Evolutionary conservation across 768 basidiomycete genomes (phyloP).

Genomic region (Chalciporus chontae): DNA sequence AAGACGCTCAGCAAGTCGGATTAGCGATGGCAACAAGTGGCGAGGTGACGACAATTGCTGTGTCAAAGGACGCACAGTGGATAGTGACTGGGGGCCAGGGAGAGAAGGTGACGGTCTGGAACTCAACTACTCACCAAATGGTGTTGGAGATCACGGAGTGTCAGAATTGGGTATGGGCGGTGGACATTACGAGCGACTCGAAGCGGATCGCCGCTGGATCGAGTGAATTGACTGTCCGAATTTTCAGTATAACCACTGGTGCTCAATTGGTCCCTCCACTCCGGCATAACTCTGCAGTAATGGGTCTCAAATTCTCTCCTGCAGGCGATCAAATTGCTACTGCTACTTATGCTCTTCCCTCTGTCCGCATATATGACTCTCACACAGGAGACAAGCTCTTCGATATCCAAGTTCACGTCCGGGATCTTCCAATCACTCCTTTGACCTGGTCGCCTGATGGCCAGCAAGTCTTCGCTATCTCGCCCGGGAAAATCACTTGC

Average conservation of each 20-base stretch:
- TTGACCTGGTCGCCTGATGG: too few species aligned
- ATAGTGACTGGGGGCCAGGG: not conserved
- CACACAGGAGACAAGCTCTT: not conserved
- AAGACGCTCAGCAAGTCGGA: not conserved
- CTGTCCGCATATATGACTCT: constrained; percentile 5
- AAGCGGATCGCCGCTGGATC: constrained; percentile 5
- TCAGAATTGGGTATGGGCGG: not conserved
- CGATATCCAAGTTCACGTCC: too few species aligned
- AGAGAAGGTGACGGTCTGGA: not conserved
- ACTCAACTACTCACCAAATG: constrained; percentile 2
- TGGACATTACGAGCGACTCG: constrained; percentile 10
- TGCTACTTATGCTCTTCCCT: not conserved
- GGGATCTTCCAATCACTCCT: too few species aligned
- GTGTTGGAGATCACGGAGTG: not conserved
- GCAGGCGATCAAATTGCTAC: not conserved
- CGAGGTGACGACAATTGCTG: not conserved
- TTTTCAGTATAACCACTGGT: constrained; percentile 7
- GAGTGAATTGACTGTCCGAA: constrained; percentile 2
- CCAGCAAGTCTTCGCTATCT: too few species aligned
- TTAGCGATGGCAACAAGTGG: not conserved
- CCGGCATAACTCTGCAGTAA: not conserved
- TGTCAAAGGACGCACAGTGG: constrained; percentile 12
- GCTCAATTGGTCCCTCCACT: not conserved
- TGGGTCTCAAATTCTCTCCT: constrained; percentile 7
- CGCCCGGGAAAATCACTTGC: too few species aligned